Base-by-base conservation (phyloP, 2,329 filamentous ascomycete species). In the Cladosporium oxysporum region DNA sequence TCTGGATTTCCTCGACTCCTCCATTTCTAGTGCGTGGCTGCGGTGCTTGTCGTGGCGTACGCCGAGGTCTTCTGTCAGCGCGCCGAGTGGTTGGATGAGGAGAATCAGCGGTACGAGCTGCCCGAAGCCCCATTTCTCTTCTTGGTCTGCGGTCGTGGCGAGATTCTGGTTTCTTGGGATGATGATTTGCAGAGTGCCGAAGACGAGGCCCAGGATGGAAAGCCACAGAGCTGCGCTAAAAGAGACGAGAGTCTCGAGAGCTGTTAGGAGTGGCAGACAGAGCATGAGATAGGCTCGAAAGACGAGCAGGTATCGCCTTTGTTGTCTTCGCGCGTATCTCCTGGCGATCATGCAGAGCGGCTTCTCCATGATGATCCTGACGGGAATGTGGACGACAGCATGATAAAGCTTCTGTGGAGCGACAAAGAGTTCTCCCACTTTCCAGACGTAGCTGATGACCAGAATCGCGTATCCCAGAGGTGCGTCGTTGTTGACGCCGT, bases 371-470 rank as follows among this genome's bases (percentile, higher is more conserved):
- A 62, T 21, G 23, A 62, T 55, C 21, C 69, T 66, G 26, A 65
- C 41, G 2, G 69, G 70, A 14, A 65, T 50, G 6, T 69, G 68
- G 52, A 73, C 41, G 8, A 62, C 65, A 26, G 53, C 41, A 10
- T 64, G 61, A 37, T 69, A 73, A 0, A 63, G 29, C n/a, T 33
- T 64, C 16, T 66, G 57, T 10, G 68, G 58, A 6, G 64, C 49
- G 28, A 58, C 58, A 55, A 70, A 72, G 28, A 74, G 60, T 1
- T 68, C 68, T 5, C 69, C 69, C 33, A 72, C 41, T 60, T 74
- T 74, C 72, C 72, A 74, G 8, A 73, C n/a, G 57, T 74, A 74
- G 47, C 66, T 68, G 10, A 70, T 29, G 29, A 73, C 64, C 3
- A 74, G 69, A 10, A 74, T 67, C 10, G 69, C 44, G 50, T 69